phyloP scores from a whole-genome alignment of 2,329 filamentous ascomycete species.

The Blastomyces emzantsi region DNA sequence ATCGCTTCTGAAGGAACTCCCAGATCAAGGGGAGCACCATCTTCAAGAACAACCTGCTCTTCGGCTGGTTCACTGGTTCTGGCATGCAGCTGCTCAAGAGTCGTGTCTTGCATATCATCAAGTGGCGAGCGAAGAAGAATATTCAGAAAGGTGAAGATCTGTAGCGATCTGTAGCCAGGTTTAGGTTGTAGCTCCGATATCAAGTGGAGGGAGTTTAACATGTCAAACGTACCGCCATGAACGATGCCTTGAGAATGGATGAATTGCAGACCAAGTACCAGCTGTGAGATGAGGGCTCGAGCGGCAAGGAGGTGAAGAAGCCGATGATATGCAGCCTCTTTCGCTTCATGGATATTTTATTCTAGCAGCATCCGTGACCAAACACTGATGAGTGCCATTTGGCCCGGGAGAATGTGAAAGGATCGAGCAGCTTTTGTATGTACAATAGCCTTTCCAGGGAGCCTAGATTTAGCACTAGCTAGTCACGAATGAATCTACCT shows the following conservation, averaged over 20 bases:
- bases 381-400: constrained; percentile 20
- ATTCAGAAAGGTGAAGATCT: constrained; percentile 23
- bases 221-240: constrained; percentile 20
- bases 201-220: background rate
- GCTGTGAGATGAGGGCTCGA: constrained; percentile 19
- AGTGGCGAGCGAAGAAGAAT: constrained; percentile 18
- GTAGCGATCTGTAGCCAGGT: background rate
- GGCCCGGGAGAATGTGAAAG: constrained; percentile 18
- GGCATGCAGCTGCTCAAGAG: constrained; percentile 19
- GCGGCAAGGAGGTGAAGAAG: constrained; percentile 16
- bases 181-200: constrained; percentile 2
- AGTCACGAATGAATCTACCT: constrained; percentile 14
- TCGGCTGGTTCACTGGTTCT: constrained; percentile 19
- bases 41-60: constrained; percentile 18
- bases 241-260: constrained; percentile 23
- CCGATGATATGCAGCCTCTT: constrained; percentile 16
- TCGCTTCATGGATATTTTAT: constrained; percentile 17
- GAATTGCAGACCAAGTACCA: constrained; percentile 19
- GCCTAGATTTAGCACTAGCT: constrained; percentile 5
- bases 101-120: constrained; percentile 18
- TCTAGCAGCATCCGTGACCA: constrained; percentile 17
- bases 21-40: constrained; percentile 18
- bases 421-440: constrained; percentile 18
- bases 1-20: constrained; percentile 19
- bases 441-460: constrained; percentile 14